Conservation (phyloP, 2,329 filamentous ascomycete species). For the Botrytis deweyae region DNA sequence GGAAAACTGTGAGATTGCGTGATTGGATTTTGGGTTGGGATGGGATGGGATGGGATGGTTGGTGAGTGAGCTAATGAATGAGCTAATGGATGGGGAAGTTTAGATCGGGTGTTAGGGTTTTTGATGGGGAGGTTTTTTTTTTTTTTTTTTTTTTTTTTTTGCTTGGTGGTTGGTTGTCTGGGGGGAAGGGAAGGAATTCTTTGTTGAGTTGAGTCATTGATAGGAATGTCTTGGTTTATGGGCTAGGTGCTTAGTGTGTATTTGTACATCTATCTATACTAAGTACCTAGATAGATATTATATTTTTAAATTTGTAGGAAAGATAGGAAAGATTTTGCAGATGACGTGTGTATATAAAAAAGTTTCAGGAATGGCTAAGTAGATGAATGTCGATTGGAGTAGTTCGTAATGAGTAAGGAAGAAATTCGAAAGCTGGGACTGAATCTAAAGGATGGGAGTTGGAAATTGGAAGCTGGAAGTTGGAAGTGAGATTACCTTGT, state of each 20-base stretch:
- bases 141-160: too few relatives aligned
- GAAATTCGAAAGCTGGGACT: background rate
- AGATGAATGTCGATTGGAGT: background rate
- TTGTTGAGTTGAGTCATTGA: background rate
- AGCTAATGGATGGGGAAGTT: background rate
- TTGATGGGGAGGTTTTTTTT: background rate
- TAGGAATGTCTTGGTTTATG: background rate
- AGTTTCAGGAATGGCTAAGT: too few relatives aligned
- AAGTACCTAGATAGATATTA: too few relatives aligned
- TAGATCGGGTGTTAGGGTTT: too few relatives aligned
- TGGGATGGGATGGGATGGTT: background rate
- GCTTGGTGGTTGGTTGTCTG: background rate
- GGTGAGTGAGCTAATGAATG: background rate
- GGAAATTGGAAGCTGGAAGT: too few relatives aligned
- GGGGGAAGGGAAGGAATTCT: background rate
- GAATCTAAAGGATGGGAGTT: background rate
- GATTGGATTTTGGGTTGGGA: background rate
- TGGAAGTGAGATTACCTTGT: too few relatives aligned
- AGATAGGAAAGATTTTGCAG: background rate
- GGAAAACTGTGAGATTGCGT: background rate
- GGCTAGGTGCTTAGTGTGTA: background rate
- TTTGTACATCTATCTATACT: accelerated
- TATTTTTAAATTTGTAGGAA: background rate
- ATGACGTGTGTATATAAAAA: background rate
- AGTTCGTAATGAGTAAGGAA: background rate